Evolutionary conservation across 2,329 filamentous ascomycete species (phyloP).

Genomic region (Scortechinia acanthostroma): DNA sequence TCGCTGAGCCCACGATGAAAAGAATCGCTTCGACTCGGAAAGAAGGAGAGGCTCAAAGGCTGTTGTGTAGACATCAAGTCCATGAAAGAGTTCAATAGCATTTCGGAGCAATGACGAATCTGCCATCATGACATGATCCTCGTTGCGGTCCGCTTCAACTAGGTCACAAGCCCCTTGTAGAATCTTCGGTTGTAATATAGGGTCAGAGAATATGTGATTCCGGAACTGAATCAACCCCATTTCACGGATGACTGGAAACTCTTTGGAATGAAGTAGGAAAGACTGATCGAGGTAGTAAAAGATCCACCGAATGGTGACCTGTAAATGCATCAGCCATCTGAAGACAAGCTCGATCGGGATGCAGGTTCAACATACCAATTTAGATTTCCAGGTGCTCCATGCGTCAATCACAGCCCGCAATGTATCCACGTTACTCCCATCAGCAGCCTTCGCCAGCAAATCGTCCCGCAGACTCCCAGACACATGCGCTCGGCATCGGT

Average conservation of each 20-base stretch:
- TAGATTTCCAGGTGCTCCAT: constrained; percentile 50
- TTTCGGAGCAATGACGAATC: constrained; percentile 37
- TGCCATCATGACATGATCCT: constrained; percentile 24
- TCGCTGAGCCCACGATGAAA: constrained; percentile 40
- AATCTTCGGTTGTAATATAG: constrained; percentile 1
- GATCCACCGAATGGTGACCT: constrained; percentile 75
- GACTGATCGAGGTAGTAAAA: constrained; percentile 93
- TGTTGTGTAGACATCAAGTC: constrained; percentile 46
- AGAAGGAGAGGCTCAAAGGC: constrained; percentile 52
- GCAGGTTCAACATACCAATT: constrained; percentile 49
- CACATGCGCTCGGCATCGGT: constrained; percentile 59
- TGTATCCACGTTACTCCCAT: constrained; percentile 38
- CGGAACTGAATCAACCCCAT: constrained; percentile 74
- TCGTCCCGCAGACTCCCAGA: constrained; percentile 33
- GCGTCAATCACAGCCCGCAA: constrained; percentile 42
- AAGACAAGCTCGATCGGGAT: constrained; percentile 46
- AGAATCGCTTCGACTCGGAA: constrained; percentile 40
- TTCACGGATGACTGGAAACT: constrained; percentile 69
- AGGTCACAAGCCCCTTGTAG: constrained; percentile 11
- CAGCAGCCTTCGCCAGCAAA: constrained; percentile 31
- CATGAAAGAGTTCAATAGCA: constrained; percentile 51
- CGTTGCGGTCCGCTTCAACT: constrained; percentile 25
- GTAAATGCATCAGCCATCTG: constrained; percentile 4
- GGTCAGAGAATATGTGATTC: constrained; percentile 37
- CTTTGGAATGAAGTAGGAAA: constrained; percentile 71